These are phyloP conservation scores for Wickerhamomyces bovis DNA, from an alignment of 805 yeast species.

Conservation along the genomic window DNA sequence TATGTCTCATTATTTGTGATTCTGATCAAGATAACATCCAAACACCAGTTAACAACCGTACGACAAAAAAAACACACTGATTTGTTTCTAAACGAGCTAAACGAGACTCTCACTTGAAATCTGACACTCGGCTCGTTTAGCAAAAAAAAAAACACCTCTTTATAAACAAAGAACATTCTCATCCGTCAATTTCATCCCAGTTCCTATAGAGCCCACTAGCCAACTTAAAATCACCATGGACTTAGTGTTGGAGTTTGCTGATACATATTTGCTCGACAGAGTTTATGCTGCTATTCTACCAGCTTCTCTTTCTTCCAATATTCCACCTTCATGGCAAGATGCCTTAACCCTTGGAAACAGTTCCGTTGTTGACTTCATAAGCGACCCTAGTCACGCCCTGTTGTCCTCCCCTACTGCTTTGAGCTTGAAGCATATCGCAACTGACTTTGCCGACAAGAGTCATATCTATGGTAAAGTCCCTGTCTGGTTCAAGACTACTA, in stretches of 20 bases:
- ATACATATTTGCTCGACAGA: conserved; percentile 67
- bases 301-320: conserved; percentile 35
- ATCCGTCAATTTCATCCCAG: not conserved
- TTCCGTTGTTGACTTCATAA: conserved; percentile 18
- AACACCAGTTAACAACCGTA: not conserved
- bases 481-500: conserved; percentile 47
- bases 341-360: conserved; percentile 20
- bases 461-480: conserved; percentile 62
- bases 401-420: conserved; percentile 9
- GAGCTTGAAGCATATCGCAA: conserved; percentile 11
- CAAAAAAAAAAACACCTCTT: not conserved
- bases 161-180: not conserved
- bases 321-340: conserved; percentile 27
- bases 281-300: conserved; percentile 70
- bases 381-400: conserved; percentile 10
- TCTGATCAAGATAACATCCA: too few relatives aligned
- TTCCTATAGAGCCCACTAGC: not conserved
- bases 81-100: not conserved
- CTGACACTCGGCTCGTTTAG: not conserved
- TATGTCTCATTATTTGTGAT: too few relatives aligned
- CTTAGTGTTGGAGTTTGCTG: conserved; percentile 77
- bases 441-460: conserved; percentile 20
- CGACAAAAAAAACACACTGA: too few relatives aligned
- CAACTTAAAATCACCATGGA: conserved; percentile 51
- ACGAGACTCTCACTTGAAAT: not conserved